Evolutionary conservation across 345 rosid species (phyloP), one percentile per base, ranked within the genome.

Genomic region (Tarenaya hassleriana): DNA sequence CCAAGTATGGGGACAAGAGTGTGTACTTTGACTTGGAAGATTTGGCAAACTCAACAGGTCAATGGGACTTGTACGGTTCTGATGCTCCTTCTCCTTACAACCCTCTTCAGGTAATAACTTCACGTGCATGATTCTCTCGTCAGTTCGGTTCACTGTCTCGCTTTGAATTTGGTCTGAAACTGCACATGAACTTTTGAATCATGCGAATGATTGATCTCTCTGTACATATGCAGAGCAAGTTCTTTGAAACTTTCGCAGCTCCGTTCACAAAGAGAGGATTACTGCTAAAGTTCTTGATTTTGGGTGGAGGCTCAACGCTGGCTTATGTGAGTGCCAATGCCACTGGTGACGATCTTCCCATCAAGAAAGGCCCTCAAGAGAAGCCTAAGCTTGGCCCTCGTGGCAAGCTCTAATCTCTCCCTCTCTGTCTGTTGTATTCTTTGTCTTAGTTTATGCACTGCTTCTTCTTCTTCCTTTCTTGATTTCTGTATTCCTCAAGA

Each of bases 81-180:
- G 98, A 88, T 75, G 90, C 95, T 15, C 94, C 98, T 69, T 91
- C 98, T 35, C 95, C 96, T 1, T 84, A 84, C 69, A 92, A 92
- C 81, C 2, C 96, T 64, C 90, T 88, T 41, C 98, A 83, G 96
- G 96, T 88, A 45, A 18, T n/a, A n/a, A 24, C 29, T 24, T 24
- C 29, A 24, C n/a, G n/a, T n/a, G n/a, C n/a, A n/a, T n/a, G 29
- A 24, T 8, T 50, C 8, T 13, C 18, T 1, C 21, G 4, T 34
- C 40, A 24, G 8, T 11, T n/a, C n/a, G n/a, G n/a, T n/a, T n/a
- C 44, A 3, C 18, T 18, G 20, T 20, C 12, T 15, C 9, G 43
- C 15, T 44, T 44, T 9, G 2, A 35, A n/a, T 35, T 35, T 10
- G 13, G 52, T 38, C 45, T 16, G 33, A 32, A 19, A 8, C 51